Evolutionary conservation across 805 yeast genomes (phyloP), one percentile per base, ranked within the genome.

Genomic region (Candida oleophila): DNA sequence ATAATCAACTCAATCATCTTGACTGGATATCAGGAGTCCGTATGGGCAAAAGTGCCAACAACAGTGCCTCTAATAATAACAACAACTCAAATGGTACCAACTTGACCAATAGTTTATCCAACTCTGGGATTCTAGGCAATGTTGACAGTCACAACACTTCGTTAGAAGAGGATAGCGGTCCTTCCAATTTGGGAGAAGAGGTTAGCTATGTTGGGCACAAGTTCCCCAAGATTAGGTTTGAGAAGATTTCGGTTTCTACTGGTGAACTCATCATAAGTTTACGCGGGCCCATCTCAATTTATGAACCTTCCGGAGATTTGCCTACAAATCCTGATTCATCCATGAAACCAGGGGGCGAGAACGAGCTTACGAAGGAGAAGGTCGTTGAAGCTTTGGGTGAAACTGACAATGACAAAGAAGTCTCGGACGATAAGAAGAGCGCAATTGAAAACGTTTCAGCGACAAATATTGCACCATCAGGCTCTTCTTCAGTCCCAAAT

Each of bases 1-100:
- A 52, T 30, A 47, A 51, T 47, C 78, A 78, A 46, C 60, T 80
- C 25, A 82, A 85, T 54, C 96, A 89, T 59, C 68, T 92, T 50
- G 83, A 86, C 52, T 92, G 98, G 98, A 83, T 95, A 34, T 84
- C 97, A 0, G 97, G 98, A 43, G 96, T 92, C 5, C 74, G 90
- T 47, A 80, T 92, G 52, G 89, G 89, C 1, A 69, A 73, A 37
- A 67, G 69, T 46, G 57, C 62, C 11, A 69, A 74, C 0, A 64
- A 73, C 28, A 40, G 43, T 9, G 38, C 46, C 7, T 38, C 41
- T 9, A 33, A 42, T 30, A 38, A 46, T 5, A 16, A 38, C 9
- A 32, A 16, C 8, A 57, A 62, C 7, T 69, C 74, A 0, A 64
- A 74, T 28, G 38, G 45, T 7, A 41, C 40, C 18, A 37, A 41